These are phyloP conservation scores for Abelmoschus esculentus DNA, from an alignment of 345 rosid genomes.

Conservation along the genomic window DNA sequence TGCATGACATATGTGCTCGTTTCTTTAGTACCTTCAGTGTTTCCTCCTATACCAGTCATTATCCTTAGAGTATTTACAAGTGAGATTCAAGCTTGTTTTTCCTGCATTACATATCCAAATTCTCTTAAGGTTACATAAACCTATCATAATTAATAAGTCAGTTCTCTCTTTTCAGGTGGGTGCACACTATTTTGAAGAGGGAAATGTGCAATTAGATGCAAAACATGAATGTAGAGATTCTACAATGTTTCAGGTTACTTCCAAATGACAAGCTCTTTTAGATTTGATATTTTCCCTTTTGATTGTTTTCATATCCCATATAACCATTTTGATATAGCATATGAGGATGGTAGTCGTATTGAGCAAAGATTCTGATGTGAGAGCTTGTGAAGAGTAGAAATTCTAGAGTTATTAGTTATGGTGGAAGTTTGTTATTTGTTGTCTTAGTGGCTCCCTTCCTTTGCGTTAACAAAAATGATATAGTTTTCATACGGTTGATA, in stretches of 20 bases:
- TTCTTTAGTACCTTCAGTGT: neutral
- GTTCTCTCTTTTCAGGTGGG: constrained; percentile 50
- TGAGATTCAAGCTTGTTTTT: neutral
- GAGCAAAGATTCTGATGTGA: neutral
- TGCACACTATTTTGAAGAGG: constrained; percentile 98
- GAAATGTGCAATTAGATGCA: constrained; percentile 95
- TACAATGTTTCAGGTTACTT: constrained; percentile 70
- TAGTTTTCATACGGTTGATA: neutral
- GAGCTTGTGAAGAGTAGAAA: neutral
- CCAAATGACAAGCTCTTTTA: neutral
- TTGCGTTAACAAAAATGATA: neutral
- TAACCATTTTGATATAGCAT: neutral
- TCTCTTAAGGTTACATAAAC: neutral
- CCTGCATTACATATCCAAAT: constrained; percentile 6
- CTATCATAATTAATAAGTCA: neutral
- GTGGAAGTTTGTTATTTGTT: neutral
- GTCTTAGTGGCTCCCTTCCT: neutral
- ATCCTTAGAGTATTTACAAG: neutral
- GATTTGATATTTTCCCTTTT: neutral
- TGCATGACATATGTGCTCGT: neutral
- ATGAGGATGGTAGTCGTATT: neutral
- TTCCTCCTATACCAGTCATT: neutral
- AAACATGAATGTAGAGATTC: constrained; percentile 77
- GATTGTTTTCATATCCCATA: neutral
- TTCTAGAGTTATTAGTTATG: neutral